Conservation (phyloP, 148 eudicot genomes). For the Mesembryanthemum crystallinum region DNA sequence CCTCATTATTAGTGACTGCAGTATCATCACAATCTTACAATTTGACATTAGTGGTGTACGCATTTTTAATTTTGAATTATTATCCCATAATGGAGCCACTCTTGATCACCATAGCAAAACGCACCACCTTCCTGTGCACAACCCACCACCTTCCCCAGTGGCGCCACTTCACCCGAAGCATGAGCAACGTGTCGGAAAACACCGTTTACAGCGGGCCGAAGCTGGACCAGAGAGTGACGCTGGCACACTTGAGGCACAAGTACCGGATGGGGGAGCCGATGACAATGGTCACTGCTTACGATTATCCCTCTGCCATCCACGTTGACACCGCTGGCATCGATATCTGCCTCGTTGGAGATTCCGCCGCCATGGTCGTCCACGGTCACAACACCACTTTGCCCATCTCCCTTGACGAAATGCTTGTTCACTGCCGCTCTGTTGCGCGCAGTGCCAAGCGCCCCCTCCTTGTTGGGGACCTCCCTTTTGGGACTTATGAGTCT, state of each 20-base stretch:
- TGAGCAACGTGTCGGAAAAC: slow-evolving; percentile 90
- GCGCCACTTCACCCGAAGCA: not conserved
- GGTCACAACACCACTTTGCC: slow-evolving; percentile 94
- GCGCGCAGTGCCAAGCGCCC: slow-evolving; percentile 83
- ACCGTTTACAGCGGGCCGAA: slow-evolving; percentile 90
- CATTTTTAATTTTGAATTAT: no score
- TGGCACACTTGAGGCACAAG: slow-evolving; percentile 60
- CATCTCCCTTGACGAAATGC: slow-evolving; percentile 79
- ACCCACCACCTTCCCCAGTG: not conserved
- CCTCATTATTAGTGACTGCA: no score
- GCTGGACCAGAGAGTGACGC: slow-evolving; percentile 59
- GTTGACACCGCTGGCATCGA: slow-evolving; percentile 84
- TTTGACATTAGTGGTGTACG: no score
- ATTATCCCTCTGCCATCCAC: slow-evolving; percentile 90
- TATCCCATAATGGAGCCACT: slow-evolving; percentile 31
- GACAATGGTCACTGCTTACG: slow-evolving; percentile 87
- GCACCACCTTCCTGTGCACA: not conserved
- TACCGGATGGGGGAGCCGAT: slow-evolving; percentile 59
- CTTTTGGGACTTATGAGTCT: slow-evolving; percentile 86
- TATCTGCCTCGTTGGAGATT: slow-evolving; percentile 83
- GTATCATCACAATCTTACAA: no score
- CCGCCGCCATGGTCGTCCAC: slow-evolving; percentile 95
- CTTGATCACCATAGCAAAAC: not conserved
- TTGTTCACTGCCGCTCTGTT: slow-evolving; percentile 87
- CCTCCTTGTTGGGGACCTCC: slow-evolving; percentile 81